Evolutionary conservation across 805 yeast species (phyloP).

Genomic region (Candida montana): DNA sequence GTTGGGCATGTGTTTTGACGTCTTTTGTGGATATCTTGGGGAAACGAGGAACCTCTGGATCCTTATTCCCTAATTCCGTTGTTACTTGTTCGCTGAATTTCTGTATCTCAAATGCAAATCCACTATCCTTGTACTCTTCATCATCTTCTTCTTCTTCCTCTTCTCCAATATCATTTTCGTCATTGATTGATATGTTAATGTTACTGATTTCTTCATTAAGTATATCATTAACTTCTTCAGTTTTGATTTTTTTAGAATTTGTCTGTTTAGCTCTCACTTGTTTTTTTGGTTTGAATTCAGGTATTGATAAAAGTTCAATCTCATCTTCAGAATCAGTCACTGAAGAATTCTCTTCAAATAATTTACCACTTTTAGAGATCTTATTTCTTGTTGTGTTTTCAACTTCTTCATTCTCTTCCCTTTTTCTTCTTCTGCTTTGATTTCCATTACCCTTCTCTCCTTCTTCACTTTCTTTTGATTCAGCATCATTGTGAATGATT

Average conservation of each 20-base stretch:
- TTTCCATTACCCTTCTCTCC: no score
- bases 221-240: background rate
- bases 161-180: no score
- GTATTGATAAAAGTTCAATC: constrained; percentile 1
- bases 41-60: background rate
- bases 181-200: background rate
- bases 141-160: background rate
- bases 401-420: background rate
- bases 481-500: no score
- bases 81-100: background rate
- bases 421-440: background rate
- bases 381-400: background rate
- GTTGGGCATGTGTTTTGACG: no score
- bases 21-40: no score
- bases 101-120: background rate
- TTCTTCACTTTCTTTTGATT: no score
- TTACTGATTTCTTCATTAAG: background rate
- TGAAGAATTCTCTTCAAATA: background rate
- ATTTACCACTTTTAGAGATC: background rate
- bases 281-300: background rate
- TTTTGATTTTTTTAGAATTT: background rate
- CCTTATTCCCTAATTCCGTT: background rate
- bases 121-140: background rate
- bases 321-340: constrained; percentile 1
- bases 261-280: no score